A percentile compares a stretch with the other conserved stretches of the same genome.
Evolutionary conservation across 371 early-diverging fungal genomes (phyloP).

Genomic region (Mucor sp.): DNA sequence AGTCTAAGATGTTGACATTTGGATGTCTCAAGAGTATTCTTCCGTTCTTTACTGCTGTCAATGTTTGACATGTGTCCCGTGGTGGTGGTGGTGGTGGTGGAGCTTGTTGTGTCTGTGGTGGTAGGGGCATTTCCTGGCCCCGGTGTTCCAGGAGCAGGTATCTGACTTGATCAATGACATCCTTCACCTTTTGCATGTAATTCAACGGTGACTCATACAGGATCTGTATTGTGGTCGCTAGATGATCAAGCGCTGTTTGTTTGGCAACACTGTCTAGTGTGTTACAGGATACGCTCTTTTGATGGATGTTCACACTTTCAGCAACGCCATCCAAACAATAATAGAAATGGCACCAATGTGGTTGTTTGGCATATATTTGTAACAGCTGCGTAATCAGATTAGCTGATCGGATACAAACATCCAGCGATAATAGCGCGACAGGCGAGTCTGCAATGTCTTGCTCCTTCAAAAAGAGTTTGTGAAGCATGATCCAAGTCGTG

Average conservation of each 20-base stretch:
- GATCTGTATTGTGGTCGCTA: conserved; percentile 24
- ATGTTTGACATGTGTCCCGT: neutral
- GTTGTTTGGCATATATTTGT: conserved; percentile 34
- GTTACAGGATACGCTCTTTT: conserved; percentile 42
- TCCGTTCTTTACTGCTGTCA: neutral
- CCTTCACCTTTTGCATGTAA: conserved; percentile 53
- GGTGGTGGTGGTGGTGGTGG: neutral
- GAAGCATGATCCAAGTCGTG: conserved; percentile 53
- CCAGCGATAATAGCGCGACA: conserved; percentile 31
- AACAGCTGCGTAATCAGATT: conserved; percentile 43
- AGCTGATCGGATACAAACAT: conserved; percentile 36
- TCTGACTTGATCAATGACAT: conserved; percentile 45
- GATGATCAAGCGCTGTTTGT: neutral
- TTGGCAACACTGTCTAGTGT: neutral
- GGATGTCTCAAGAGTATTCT: neutral
- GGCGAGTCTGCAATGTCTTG: conserved; percentile 34
- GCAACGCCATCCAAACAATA: conserved; percentile 46
- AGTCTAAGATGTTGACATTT: neutral
- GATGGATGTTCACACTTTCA: conserved; percentile 49
- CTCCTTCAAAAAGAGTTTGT: conserved; percentile 48
- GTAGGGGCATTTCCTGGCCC: neutral
- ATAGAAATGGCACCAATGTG: conserved; percentile 52
- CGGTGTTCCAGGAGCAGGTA: conserved; percentile 10
- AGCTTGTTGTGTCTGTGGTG: neutral
- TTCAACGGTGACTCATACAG: conserved; percentile 45